These are phyloP conservation scores for Arthroderma sp. DNA, from an alignment of 2,329 filamentous ascomycete species.

Conservation along the genomic window DNA sequence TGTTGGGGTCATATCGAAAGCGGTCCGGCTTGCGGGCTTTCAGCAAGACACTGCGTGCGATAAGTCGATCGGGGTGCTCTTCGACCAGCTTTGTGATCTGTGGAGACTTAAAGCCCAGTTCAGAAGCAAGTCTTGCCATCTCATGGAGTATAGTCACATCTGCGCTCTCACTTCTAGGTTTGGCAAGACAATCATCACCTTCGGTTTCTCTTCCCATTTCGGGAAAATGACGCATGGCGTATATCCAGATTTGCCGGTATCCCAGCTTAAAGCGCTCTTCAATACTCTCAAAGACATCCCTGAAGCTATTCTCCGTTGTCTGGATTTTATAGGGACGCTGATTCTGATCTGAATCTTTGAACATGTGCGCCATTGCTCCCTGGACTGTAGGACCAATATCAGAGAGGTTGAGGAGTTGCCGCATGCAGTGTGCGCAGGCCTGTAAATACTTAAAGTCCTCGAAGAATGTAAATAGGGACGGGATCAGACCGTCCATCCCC, in stretches of 20 bases:
- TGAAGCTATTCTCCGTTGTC: constrained; percentile 15
- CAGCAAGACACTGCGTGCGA: constrained; percentile 12
- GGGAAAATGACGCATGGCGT: constrained; percentile 2
- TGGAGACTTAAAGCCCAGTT: constrained; percentile 13
- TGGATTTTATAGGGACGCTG: too few relatives aligned
- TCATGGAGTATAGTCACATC: constrained; percentile 7
- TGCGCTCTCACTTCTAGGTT: constrained; percentile 7
- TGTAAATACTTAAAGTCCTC: constrained; percentile 24
- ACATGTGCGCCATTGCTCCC: constrained; percentile 8
- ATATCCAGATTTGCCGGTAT: constrained; percentile 12
- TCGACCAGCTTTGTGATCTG: constrained; percentile 11
- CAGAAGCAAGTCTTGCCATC: constrained; percentile 13
- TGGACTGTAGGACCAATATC: constrained; percentile 1
- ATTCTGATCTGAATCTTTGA: too few relatives aligned
- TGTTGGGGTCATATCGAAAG: constrained; percentile 12
- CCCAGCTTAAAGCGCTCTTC: constrained; percentile 4
- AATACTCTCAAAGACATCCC: constrained; percentile 8
- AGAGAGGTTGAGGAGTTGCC: constrained; percentile 13
- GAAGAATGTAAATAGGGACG: constrained; percentile 27
- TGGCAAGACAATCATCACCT: constrained; percentile 5
- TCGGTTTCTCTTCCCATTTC: constrained; percentile 10
- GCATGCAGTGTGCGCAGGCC: constrained; percentile 16
- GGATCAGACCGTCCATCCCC: constrained; percentile 18
- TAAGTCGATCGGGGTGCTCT: constrained; percentile 13
- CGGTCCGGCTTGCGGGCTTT: constrained; percentile 12